Evolutionary conservation across 2,329 filamentous ascomycete species (phyloP).

Genomic region (Pseudogymnoascus sp.): DNA sequence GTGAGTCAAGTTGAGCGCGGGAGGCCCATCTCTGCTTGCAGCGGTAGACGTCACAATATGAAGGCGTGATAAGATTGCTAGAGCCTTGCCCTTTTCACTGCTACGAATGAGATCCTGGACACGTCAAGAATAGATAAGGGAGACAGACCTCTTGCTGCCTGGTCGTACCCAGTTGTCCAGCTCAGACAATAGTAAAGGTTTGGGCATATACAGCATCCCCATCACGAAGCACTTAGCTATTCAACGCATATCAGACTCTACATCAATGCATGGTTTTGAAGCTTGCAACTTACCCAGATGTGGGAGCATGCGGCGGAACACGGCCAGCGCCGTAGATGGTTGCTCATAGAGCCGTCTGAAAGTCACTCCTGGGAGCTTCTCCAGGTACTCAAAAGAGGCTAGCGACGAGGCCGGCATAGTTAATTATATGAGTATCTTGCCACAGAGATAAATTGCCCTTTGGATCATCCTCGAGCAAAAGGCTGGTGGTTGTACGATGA

Average conservation of each 20-base stretch:
- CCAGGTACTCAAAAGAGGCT: conserved; percentile 79
- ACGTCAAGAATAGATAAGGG: conserved; percentile 6
- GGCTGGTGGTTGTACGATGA: neutral
- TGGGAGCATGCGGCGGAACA: conserved; percentile 95
- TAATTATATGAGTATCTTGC: conserved; percentile 7
- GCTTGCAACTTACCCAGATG: conserved; percentile 59
- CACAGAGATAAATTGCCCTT: neutral
- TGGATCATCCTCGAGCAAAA: conserved; percentile 9
- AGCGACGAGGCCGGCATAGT: conserved; percentile 41
- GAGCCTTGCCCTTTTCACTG: conserved; percentile 74
- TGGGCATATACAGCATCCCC: conserved; percentile 84
- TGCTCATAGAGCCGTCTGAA: conserved; percentile 92
- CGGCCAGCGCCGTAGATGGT: conserved; percentile 87
- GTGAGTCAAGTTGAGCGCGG: conserved; percentile 68
- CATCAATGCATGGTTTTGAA: conserved; percentile 11
- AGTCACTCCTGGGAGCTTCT: conserved; percentile 80
- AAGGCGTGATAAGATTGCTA: conserved; percentile 75
- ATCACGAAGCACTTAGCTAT: conserved; percentile 92
- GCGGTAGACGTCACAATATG: conserved; percentile 70
- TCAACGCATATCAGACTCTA: neutral
- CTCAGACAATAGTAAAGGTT: conserved; percentile 69
- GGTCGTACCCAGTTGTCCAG: conserved; percentile 82
- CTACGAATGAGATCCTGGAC: conserved; percentile 10
- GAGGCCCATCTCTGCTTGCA: conserved; percentile 53
- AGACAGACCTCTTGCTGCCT: conserved; percentile 46